phyloP scores from a whole-genome alignment of 768 basidiomycete genomes.

The Boletellus emodensis region DNA sequence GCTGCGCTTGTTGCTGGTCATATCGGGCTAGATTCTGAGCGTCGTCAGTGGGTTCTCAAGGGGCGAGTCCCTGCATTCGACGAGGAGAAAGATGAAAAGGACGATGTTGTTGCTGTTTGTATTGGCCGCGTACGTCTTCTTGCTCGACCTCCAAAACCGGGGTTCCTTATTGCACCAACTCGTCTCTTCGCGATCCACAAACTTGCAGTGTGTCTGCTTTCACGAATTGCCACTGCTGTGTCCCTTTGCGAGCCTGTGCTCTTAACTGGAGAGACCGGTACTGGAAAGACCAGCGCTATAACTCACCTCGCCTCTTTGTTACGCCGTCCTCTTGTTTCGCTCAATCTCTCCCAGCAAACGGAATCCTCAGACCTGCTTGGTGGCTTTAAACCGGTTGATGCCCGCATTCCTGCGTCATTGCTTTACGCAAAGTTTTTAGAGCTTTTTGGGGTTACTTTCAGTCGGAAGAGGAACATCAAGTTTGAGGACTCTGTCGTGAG shows the following conservation, averaged over 20 bases:
- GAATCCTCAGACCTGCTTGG: constrained; percentile 93
- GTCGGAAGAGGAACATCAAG: constrained; percentile 81
- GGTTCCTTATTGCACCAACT: constrained; percentile 29
- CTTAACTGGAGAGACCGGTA: constrained; percentile 97
- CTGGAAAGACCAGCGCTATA: constrained; percentile 93
- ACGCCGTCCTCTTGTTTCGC: constrained; percentile 70
- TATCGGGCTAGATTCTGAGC: constrained; percentile 66
- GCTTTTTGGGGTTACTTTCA: constrained; percentile 84
- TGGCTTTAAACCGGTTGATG: constrained; percentile 94
- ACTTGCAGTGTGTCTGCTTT: constrained; percentile 75
- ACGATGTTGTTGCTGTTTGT: constrained; percentile 50
- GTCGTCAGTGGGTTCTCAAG: constrained; percentile 65
- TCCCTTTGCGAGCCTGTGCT: constrained; percentile 78
- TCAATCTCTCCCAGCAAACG: constrained; percentile 95
- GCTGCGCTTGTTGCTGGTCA: constrained; percentile 53
- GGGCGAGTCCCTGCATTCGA: constrained; percentile 64
- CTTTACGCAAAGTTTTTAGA: constrained; percentile 73
- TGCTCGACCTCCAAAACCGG: constrained; percentile 38
- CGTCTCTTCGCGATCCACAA: constrained; percentile 87
- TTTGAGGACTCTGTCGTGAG: constrained; percentile 80
- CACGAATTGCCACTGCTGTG: constrained; percentile 73
- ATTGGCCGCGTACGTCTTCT: constrained; percentile 61
- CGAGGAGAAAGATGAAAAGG: constrained; percentile 64
- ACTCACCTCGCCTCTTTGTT: constrained; percentile 83
- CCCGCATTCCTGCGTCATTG: constrained; percentile 67